phyloP scores from a whole-genome alignment of 768 basidiomycete genomes.

The Pleurotus tuber-regium region DNA sequence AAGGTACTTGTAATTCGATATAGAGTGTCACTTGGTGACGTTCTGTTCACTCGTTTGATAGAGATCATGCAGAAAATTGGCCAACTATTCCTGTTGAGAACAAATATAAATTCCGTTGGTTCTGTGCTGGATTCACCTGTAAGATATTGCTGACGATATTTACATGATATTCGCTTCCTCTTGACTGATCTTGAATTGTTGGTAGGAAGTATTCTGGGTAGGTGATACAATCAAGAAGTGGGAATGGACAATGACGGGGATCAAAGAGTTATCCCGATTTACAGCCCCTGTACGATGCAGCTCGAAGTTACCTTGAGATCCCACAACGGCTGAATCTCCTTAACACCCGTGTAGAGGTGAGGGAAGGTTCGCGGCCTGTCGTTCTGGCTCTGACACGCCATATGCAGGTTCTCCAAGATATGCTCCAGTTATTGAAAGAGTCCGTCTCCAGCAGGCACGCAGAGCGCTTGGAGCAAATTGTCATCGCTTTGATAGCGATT shows the following conservation, averaged over 20 bases:
- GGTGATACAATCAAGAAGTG: slow-evolving; percentile 19
- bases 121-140: slow-evolving; percentile 96
- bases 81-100: slow-evolving; percentile 87
- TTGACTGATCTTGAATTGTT: slow-evolving; percentile 12
- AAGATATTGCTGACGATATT: slow-evolving; percentile 28
- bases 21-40: slow-evolving; percentile 9
- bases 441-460: slow-evolving; percentile 89
- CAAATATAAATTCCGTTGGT: slow-evolving; percentile 94
- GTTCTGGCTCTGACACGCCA: background rate
- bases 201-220: slow-evolving; percentile 93
- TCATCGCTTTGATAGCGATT: slow-evolving; percentile 86
- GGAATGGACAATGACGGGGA: background rate
- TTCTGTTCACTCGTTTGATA: slow-evolving; percentile 20
- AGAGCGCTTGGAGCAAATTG: slow-evolving; percentile 89
- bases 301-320: slow-evolving; percentile 91
- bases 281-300: slow-evolving; percentile 92
- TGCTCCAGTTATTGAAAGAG: slow-evolving; percentile 93
- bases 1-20: slow-evolving; percentile 41
- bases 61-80: slow-evolving; percentile 99
- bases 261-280: slow-evolving; percentile 87
- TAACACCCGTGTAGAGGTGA: slow-evolving; percentile 89
- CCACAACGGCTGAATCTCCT: slow-evolving; percentile 90
- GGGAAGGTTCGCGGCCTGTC: no score
- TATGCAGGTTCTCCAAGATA: slow-evolving; percentile 86
- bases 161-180: slow-evolving; percentile 6